Conservation (phyloP, 1,139 yeast species). For the Pichia kudriavzevii region DNA sequence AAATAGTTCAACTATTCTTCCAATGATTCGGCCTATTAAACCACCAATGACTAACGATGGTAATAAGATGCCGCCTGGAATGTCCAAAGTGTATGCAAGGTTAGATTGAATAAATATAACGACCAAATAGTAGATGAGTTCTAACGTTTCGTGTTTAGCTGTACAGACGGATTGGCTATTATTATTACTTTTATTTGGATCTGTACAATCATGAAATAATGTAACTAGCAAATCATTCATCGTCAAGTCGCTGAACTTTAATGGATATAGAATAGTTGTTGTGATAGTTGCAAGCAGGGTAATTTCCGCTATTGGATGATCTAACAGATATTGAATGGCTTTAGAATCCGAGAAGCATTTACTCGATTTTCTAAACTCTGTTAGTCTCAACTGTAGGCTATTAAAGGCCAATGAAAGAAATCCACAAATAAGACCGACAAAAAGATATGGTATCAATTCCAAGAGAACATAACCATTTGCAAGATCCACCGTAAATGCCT, state of each 20-base stretch:
- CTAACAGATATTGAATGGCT: conserved; percentile 2
- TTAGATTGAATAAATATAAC: conserved; percentile 37
- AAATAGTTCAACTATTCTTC: conserved; percentile 46
- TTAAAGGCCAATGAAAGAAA: conserved; percentile 52
- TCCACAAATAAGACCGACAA: conserved; percentile 67
- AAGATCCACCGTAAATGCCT: conserved; percentile 58
- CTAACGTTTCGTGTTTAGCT: conserved; percentile 7
- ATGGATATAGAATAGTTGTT: conserved; percentile 45
- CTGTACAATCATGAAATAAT: conserved; percentile 14
- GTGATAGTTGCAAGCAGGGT: conserved; percentile 46
- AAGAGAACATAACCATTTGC: conserved; percentile 67
- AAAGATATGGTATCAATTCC: conserved; percentile 61
- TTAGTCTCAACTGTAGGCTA: conserved; percentile 39
- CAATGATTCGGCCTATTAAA: conserved; percentile 58
- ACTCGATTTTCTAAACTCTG: conserved; percentile 28
- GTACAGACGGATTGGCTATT: conserved; percentile 12
- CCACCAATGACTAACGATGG: conserved; percentile 73
- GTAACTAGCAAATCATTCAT: conserved; percentile 10
- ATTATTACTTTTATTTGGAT: conserved; percentile 1
- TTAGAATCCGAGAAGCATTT: conserved; percentile 27
- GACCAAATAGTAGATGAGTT: conserved; percentile 9
- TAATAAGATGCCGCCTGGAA: conserved; percentile 73
- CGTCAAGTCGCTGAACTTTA: conserved; percentile 13
- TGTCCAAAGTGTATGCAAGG: conserved; percentile 54
- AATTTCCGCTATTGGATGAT: too few species aligned